These are phyloP conservation scores for Gossypium herbaceum DNA, from an alignment of 345 rosid genomes.

Conservation along the genomic window DNA sequence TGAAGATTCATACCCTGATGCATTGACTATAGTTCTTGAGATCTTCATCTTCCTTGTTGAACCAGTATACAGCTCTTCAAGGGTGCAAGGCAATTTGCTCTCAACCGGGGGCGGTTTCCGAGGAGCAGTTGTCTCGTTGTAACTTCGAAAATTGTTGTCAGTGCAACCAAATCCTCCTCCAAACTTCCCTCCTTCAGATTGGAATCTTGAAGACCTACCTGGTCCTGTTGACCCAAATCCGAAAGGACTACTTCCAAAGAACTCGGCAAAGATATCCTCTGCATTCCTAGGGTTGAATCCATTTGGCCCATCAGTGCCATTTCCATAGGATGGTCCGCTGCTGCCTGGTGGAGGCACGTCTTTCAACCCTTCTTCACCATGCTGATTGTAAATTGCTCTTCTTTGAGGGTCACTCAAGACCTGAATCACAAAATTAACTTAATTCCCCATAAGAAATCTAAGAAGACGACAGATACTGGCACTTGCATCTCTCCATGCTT, in stretches of 20 bases:
- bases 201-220: conserved; percentile 71
- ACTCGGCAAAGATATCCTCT: conserved; percentile 91
- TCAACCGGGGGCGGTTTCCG: conserved; percentile 90
- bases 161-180: conserved; percentile 60
- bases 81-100: conserved; percentile 87
- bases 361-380: conserved; percentile 92
- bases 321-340: conserved; percentile 37
- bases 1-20: conserved; percentile 48
- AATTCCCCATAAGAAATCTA: background rate
- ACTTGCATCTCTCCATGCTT: background rate
- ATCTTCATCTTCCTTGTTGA: conserved; percentile 99
- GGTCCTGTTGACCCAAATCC: conserved; percentile 69
- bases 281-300: conserved; percentile 95
- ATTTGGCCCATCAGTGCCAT: conserved; percentile 29
- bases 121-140: conserved; percentile 49
- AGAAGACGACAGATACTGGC: background rate
- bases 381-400: conserved; percentile 68
- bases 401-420: conserved; percentile 87
- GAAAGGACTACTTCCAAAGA: conserved; percentile 90
- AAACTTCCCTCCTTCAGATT: conserved; percentile 65
- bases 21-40: conserved; percentile 74
- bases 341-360: conserved; percentile 66
- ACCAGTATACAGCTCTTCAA: conserved; percentile 80
- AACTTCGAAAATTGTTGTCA: conserved; percentile 60
- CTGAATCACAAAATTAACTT: conserved; percentile 31